Conservation (phyloP, 805 yeast genomes). For the Metschnikowia henanensis region DNA sequence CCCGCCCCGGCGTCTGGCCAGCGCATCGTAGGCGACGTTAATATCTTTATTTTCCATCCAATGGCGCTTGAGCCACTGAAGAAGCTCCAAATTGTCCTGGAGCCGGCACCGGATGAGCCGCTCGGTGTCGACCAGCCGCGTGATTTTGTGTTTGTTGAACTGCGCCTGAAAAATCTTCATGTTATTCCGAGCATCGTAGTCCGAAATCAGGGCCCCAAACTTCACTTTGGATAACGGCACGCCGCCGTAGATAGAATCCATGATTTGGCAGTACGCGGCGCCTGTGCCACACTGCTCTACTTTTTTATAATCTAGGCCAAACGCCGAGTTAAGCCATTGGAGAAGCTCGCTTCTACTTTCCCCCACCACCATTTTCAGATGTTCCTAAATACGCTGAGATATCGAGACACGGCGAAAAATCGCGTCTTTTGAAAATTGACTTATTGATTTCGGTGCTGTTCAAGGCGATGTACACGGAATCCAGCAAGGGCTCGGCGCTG, state of each 20-base stretch:
- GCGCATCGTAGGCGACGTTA: constrained; percentile 64
- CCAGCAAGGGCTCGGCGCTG: too few species aligned
- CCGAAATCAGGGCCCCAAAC: constrained; percentile 59
- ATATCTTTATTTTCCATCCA: constrained; percentile 80
- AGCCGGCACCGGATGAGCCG: constrained; percentile 80
- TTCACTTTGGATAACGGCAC: constrained; percentile 79
- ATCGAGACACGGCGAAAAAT: too few species aligned
- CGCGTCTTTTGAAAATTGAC: too few species aligned
- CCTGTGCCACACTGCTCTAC: constrained; percentile 96
- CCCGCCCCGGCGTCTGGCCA: constrained; percentile 24
- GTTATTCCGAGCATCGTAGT: constrained; percentile 76
- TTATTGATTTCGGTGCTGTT: too few species aligned
- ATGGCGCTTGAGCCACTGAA: constrained; percentile 85
- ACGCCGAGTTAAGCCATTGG: constrained; percentile 77
- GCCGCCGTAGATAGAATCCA: constrained; percentile 83
- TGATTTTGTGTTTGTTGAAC: constrained; percentile 70
- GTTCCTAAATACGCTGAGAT: too few species aligned
- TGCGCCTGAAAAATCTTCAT: constrained; percentile 83
- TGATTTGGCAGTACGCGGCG: constrained; percentile 89
- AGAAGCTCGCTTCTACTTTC: constrained; percentile 84
- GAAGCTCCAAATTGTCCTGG: constrained; percentile 91
- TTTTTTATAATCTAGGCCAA: constrained; percentile 64
- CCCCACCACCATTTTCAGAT: constrained; percentile 35
- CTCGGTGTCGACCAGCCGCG: constrained; percentile 78
- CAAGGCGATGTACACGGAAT: too few species aligned